These are phyloP conservation scores for Kwoniella botswanensis DNA, from an alignment of 768 basidiomycete species.

Conservation along the genomic window DNA sequence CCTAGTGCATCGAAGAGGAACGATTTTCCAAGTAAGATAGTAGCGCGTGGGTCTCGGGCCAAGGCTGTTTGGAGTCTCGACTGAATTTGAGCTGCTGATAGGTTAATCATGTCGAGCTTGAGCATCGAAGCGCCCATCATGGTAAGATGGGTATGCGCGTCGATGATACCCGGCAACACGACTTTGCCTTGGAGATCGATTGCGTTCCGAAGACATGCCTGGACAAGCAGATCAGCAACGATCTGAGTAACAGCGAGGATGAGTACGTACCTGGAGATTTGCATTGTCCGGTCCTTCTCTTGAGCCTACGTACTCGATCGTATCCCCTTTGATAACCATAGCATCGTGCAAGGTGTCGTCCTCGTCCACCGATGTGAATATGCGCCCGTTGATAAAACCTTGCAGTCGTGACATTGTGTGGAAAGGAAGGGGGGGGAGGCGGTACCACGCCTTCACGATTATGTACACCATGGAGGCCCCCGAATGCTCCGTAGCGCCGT, in stretches of 20 bases:
- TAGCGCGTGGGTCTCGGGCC: slow-evolving; percentile 4
- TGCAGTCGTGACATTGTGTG: not conserved
- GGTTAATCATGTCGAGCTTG: slow-evolving; percentile 8
- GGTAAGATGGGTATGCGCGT: slow-evolving; percentile 37
- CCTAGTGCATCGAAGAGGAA: slow-evolving; percentile 28
- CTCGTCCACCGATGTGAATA: slow-evolving; percentile 23
- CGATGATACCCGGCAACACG: slow-evolving; percentile 37
- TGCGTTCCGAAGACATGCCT: not conserved
- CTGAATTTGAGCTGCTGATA: slow-evolving; percentile 21
- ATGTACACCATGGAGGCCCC: not conserved
- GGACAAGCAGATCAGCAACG: too few species aligned
- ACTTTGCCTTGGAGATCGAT: slow-evolving; percentile 17
- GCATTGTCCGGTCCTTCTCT: not conserved
- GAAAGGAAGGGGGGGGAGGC: not conserved
- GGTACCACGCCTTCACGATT: not conserved
- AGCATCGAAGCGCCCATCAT: slow-evolving; percentile 21
- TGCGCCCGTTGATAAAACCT: slow-evolving; percentile 22
- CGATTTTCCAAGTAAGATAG: slow-evolving; percentile 17
- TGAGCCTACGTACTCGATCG: slow-evolving; percentile 11
- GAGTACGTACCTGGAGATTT: not conserved
- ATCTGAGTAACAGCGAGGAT: not conserved
- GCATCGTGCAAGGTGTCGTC: slow-evolving; percentile 16
- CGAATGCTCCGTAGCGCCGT: too few species aligned
- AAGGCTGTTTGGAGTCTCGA: slow-evolving; percentile 5
- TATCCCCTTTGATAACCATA: slow-evolving; percentile 13